phyloP scores from a whole-genome alignment of 805 yeast species.

The Candida piceae region DNA sequence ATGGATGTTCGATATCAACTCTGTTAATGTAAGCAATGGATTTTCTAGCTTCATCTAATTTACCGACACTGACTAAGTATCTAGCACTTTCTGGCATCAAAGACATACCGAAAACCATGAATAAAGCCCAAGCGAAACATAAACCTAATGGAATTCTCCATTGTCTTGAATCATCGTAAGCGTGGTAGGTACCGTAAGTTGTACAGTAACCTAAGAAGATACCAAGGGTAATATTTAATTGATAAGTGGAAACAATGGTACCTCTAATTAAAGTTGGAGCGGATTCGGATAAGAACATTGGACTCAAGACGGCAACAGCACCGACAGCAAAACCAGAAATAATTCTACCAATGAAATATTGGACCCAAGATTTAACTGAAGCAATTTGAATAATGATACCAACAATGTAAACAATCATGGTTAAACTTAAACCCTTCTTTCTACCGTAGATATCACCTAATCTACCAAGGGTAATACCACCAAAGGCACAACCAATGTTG shows the following conservation, averaged over 20 bases:
- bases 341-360: slow-evolving; percentile 58
- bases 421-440: slow-evolving; percentile 47
- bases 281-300: slow-evolving; percentile 61
- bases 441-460: slow-evolving; percentile 58
- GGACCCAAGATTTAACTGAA: slow-evolving; percentile 52
- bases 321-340: slow-evolving; percentile 55
- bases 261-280: slow-evolving; percentile 71
- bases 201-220: slow-evolving; percentile 67
- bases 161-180: slow-evolving; percentile 44
- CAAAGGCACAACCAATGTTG: slow-evolving; percentile 69
- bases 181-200: slow-evolving; percentile 55
- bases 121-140: slow-evolving; percentile 48
- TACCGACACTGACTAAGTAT: slow-evolving; percentile 47
- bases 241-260: slow-evolving; percentile 63
- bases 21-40: slow-evolving; percentile 59
- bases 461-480: slow-evolving; percentile 57
- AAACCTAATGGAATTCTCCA: slow-evolving; percentile 63
- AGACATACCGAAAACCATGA: slow-evolving; percentile 46
- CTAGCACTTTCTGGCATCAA: slow-evolving; percentile 71
- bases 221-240: slow-evolving; percentile 66
- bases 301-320: slow-evolving; percentile 46
- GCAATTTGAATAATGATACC: slow-evolving; percentile 61
- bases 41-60: slow-evolving; percentile 46
- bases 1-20: slow-evolving; percentile 46
- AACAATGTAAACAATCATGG: slow-evolving; percentile 52